Conservation (phyloP, 2,329 filamentous ascomycete species). For the Alternaria sp. region DNA sequence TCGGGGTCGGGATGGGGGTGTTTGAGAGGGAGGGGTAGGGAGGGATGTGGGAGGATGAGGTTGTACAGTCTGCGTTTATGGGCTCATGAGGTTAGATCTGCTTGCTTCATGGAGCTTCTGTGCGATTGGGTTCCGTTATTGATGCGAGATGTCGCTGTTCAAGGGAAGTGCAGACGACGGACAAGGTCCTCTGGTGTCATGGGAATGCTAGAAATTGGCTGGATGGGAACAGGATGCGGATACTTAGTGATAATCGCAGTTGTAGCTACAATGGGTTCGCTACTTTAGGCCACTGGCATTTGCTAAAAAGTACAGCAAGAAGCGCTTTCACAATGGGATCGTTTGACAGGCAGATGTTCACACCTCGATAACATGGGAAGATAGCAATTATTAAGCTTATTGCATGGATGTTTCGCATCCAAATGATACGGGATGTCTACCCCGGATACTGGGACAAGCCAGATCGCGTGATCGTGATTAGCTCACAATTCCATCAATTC, state of each 20-base stretch:
- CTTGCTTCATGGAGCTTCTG: background rate
- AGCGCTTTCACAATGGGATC: background rate
- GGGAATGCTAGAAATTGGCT: background rate
- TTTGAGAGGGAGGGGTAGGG: background rate
- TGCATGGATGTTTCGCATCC: background rate
- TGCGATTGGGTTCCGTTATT: background rate
- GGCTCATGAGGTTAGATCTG: rapidly evolving
- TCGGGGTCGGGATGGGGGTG: background rate
- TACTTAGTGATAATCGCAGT: background rate
- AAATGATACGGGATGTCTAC: background rate
- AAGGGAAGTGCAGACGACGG: background rate
- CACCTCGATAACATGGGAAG: background rate
- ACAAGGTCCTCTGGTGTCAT: background rate
- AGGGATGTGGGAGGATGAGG: rapidly evolving
- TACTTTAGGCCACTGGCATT: background rate
- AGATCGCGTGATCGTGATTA: background rate
- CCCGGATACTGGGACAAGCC: background rate
- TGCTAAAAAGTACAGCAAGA: background rate
- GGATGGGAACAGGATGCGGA: background rate
- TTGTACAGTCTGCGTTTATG: rapidly evolving
- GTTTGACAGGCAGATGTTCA: background rate
- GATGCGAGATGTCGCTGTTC: no score
- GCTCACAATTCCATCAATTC: background rate
- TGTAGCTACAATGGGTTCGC: background rate
- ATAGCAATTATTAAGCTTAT: background rate